phyloP scores from a whole-genome alignment of 2,329 filamentous ascomycete genomes.

The Trichothecium sympodiale region DNA sequence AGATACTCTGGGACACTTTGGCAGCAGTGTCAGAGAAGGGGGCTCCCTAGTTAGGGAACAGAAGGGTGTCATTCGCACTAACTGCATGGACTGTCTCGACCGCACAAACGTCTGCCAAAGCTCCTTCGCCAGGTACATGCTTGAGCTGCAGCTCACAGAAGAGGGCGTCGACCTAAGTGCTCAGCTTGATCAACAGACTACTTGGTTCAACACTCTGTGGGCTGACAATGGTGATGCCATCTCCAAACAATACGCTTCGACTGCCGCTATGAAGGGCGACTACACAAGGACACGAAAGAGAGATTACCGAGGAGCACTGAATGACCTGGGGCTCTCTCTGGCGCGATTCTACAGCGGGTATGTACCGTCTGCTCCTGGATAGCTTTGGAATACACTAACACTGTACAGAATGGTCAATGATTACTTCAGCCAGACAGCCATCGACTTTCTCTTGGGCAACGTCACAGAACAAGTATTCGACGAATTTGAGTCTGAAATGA shows the following conservation, averaged over 20 bases:
- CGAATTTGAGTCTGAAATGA: slow-evolving; percentile 90
- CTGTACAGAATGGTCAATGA: slow-evolving; percentile 82
- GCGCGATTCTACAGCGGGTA: slow-evolving; percentile 62
- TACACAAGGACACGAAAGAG: slow-evolving; percentile 87
- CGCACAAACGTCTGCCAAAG: slow-evolving; percentile 94
- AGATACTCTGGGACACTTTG: slow-evolving; percentile 54
- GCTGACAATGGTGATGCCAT: slow-evolving; percentile 96
- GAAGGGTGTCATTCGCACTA: slow-evolving; percentile 74
- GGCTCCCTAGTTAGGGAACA: slow-evolving; percentile 41
- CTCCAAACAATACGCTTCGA: slow-evolving; percentile 91
- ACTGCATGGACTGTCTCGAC: slow-evolving; percentile 98
- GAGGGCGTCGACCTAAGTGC: slow-evolving; percentile 68
- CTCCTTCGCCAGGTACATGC: slow-evolving; percentile 71
- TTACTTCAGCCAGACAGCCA: slow-evolving; percentile 90
- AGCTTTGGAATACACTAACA: slow-evolving; percentile 5
- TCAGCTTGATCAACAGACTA: slow-evolving; percentile 65
- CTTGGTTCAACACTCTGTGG: slow-evolving; percentile 96
- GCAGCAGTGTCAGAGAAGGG: slow-evolving; percentile 53
- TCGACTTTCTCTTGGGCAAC: slow-evolving; percentile 88
- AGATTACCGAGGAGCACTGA: slow-evolving; percentile 82
- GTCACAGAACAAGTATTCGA: slow-evolving; percentile 78
- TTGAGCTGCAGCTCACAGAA: slow-evolving; percentile 67
- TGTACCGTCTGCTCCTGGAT: slow-evolving; percentile 12
- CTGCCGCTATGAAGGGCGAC: slow-evolving; percentile 90
- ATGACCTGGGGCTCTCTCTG: slow-evolving; percentile 81